These are phyloP conservation scores for Aspergillus sp. DNA, from an alignment of 2,329 filamentous ascomycete genomes.

Conservation along the genomic window DNA sequence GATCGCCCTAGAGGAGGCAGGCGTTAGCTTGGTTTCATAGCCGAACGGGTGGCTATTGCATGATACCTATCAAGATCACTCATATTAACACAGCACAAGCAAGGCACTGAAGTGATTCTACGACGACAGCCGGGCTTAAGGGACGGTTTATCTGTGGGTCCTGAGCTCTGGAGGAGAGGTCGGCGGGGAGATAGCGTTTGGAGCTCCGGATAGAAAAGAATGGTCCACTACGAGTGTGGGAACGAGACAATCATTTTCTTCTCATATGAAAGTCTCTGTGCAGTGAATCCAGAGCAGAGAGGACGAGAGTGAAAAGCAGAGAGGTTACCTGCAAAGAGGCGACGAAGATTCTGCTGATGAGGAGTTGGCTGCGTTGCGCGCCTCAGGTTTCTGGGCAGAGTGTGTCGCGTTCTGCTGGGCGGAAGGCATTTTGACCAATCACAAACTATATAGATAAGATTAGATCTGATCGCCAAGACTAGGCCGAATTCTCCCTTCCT, in stretches of 20 bases:
- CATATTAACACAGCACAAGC: constrained; percentile 54
- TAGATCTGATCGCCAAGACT: constrained; percentile 37
- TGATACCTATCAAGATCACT: constrained; percentile 87
- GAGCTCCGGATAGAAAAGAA: constrained; percentile 12
- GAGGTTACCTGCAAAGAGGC: constrained; percentile 6
- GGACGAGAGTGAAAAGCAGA: constrained; percentile 5
- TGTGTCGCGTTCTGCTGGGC: constrained; percentile 4
- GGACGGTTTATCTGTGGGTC: constrained; percentile 16
- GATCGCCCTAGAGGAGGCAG: constrained; percentile 67
- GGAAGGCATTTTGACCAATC: constrained; percentile 25
- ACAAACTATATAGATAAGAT: constrained; percentile 36
- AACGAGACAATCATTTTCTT: constrained; percentile 22
- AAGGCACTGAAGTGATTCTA: background rate
- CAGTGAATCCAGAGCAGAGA: constrained; percentile 2
- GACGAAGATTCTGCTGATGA: constrained; percentile 5
- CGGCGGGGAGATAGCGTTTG: constrained; percentile 10
- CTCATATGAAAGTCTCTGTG: constrained; percentile 1
- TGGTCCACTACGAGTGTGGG: constrained; percentile 19
- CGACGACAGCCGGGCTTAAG: constrained; percentile 4
- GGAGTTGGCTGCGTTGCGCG: constrained; percentile 6
- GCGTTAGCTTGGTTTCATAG: constrained; percentile 4
- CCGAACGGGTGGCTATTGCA: background rate
- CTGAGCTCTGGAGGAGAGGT: constrained; percentile 7
- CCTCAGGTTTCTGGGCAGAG: constrained; percentile 4
- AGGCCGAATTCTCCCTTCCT: constrained; percentile 19